Conservation (phyloP, 345 rosid genomes). For the Syzygium grande region DNA sequence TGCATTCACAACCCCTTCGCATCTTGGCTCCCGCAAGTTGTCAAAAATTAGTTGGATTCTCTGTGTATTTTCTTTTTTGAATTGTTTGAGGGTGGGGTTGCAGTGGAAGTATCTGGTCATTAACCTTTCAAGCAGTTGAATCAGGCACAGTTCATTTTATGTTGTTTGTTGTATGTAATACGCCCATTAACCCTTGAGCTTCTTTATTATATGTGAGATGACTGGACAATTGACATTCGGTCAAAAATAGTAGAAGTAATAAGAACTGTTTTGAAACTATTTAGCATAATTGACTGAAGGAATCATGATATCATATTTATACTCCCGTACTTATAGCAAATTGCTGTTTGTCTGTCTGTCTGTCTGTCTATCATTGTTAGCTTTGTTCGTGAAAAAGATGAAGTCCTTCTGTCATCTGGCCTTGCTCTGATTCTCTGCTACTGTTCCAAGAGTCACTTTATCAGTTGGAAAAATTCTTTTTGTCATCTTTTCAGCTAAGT, state of each 20-base stretch:
- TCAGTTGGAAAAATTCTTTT: background rate
- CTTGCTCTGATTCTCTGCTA: background rate
- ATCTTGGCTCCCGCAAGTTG: background rate
- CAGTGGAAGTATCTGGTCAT: background rate
- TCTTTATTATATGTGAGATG: background rate
- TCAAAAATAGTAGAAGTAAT: background rate
- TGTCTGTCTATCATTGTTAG: background rate
- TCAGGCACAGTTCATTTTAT: background rate
- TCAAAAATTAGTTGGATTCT: background rate
- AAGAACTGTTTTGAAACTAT: background rate
- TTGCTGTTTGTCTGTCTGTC: background rate
- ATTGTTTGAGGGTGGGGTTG: background rate
- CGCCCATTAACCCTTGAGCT: background rate
- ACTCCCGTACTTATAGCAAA: background rate
- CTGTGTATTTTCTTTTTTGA: too few relatives aligned
- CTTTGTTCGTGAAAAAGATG: background rate
- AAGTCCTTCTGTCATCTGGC: background rate
- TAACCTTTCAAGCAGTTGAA: background rate
- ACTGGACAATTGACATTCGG: background rate
- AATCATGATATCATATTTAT: background rate
- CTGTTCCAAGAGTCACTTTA: background rate
- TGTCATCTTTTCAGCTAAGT: background rate
- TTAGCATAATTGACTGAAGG: background rate
- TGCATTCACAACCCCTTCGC: background rate
- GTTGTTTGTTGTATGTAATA: background rate